phyloP scores from a whole-genome alignment of 2,329 filamentous ascomycete genomes.

The Diaporthe velutina region DNA sequence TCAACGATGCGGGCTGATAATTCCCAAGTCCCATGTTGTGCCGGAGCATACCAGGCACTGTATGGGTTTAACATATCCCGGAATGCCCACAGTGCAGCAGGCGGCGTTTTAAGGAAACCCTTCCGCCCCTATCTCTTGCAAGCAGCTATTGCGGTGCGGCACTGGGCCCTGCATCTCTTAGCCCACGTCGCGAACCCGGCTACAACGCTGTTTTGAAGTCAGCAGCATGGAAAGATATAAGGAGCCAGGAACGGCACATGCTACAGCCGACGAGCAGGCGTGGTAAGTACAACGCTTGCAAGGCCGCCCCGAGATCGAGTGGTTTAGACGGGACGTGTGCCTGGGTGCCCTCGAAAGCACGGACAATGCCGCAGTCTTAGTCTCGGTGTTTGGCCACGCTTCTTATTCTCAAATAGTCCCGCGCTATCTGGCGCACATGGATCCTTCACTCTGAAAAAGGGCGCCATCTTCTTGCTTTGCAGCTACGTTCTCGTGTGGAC shows the following conservation, averaged over 20 bases:
- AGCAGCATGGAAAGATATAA: neutral
- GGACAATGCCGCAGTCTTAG: neutral
- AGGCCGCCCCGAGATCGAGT: neutral
- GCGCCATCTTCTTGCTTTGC: neutral
- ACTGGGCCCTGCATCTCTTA: neutral
- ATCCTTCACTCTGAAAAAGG: neutral
- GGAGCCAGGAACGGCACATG: neutral
- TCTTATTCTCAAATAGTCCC: neutral
- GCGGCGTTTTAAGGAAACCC: neutral
- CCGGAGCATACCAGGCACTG: neutral
- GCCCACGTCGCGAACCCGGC: neutral
- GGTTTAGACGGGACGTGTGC: neutral
- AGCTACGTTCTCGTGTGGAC: neutral
- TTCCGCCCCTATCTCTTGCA: neutral
- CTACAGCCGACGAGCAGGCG: neutral
- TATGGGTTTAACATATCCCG: neutral
- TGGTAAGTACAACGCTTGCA: neutral
- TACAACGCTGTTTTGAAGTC: neutral
- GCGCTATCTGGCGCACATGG: constrained; percentile 3
- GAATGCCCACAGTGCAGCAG: neutral
- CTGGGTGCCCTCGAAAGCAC: neutral
- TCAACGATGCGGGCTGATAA: neutral
- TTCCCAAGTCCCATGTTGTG: neutral
- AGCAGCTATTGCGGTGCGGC: neutral
- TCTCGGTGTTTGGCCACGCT: neutral